These are phyloP conservation scores for Dacryopinax primogenitus DNA, from an alignment of 768 basidiomycete species.

Conservation along the genomic window DNA sequence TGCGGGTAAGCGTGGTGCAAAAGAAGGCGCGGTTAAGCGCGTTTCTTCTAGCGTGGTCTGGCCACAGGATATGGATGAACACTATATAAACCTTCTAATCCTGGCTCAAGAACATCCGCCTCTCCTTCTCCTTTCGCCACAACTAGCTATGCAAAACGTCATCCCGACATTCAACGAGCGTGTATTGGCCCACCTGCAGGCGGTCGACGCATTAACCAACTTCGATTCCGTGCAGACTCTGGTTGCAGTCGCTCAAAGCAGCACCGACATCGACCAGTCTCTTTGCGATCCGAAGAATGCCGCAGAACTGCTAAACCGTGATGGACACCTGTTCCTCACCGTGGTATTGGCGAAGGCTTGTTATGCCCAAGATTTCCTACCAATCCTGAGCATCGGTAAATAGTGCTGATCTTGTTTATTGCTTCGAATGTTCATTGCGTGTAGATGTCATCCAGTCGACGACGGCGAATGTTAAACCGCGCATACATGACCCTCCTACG, in stretches of 20 bases:
- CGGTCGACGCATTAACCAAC: neutral
- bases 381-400: neutral
- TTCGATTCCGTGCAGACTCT: neutral
- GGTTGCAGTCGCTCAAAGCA: neutral
- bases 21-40: too few relatives aligned
- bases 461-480: neutral
- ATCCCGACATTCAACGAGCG: neutral
- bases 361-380: neutral
- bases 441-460: neutral
- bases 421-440: neutral
- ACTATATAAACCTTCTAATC: too few relatives aligned
- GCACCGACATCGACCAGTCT: neutral
- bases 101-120: too few relatives aligned
- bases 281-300: neutral
- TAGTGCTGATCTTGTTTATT: neutral
- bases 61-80: too few relatives aligned
- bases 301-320: neutral
- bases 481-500: neutral
- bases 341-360: neutral
- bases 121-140: too few relatives aligned
- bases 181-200: neutral
- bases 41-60: too few relatives aligned
- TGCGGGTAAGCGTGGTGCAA: too few relatives aligned
- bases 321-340: neutral
- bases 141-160: neutral